Conservation (phyloP, 768 basidiomycete genomes). For the Phaeotremella skinneri region DNA sequence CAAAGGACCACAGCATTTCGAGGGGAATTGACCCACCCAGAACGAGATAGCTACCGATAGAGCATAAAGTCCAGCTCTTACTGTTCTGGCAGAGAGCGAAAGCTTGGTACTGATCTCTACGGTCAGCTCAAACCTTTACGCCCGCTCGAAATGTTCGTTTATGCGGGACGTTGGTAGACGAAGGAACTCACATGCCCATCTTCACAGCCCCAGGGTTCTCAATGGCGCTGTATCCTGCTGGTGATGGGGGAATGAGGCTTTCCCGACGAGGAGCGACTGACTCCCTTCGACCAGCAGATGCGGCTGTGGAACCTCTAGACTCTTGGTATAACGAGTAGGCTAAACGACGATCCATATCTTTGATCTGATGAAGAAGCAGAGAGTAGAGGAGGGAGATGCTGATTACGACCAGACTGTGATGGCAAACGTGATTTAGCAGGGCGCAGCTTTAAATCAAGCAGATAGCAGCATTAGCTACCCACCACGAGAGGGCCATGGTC, state of each 20-base stretch:
- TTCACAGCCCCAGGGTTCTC: conserved; percentile 20
- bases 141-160: too few species aligned
- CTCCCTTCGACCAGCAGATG: conserved; percentile 13
- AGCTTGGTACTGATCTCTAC: conserved; percentile 12
- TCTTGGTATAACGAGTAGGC: conserved; percentile 31
- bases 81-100: conserved; percentile 17
- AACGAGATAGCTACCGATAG: conserved; percentile 60
- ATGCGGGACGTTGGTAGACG: too few species aligned
- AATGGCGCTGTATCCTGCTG: conserved; percentile 25
- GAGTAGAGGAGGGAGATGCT: conserved; percentile 43
- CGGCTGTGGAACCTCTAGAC: conserved; percentile 5
- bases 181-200: conserved; percentile 21
- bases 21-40: conserved; percentile 38
- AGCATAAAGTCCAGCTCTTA: conserved; percentile 62
- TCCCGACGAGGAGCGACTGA: conserved; percentile 15
- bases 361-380: conserved; percentile 32
- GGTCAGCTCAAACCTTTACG: background rate
- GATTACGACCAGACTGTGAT: conserved; percentile 33
- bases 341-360: conserved; percentile 29
- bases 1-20: background rate
- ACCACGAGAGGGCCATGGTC: conserved; percentile 50
- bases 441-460: background rate
- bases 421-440: background rate
- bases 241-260: conserved; percentile 29
- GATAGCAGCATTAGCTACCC: conserved; percentile 5